Base-by-base conservation (phyloP, 352 stramenopile species). In the Phytophthora pistaciae region DNA sequence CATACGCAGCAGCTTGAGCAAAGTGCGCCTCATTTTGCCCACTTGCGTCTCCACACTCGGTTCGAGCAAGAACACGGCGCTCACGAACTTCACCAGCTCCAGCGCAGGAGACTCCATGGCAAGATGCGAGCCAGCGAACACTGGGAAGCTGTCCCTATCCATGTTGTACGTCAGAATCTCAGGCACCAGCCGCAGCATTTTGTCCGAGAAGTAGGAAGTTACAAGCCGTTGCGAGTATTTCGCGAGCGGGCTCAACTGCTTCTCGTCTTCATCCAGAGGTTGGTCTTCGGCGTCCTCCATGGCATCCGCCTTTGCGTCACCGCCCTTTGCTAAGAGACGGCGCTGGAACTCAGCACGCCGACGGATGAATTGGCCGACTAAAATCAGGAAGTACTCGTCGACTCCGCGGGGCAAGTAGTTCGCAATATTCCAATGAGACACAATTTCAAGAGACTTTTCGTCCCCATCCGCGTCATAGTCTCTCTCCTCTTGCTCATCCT, bases 41-140 rank as follows among this genome's bases (percentile, higher is more conserved):
- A 99, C 90, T 70, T 98, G 90, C 10, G 91, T 80, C 20, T 96
- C 88, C 1, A 99, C 85, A 42, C 91, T 92, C 8, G 87, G 70
- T 74, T 99, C 98, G 14, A 99, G 78, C 44, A 91, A 66, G 48
- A 99, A 88, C 13, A 99, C 88, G 18, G 91, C 83, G 65, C 91
- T 94, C 21, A 99, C 84, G 62, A 93, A 98, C 78, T 99, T 99
- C 36, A 99, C 96, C 54, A 99, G 97, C 76, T 99, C 97, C n/a
- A 99, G 83, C 18, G 97, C 85, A 14, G 97, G 93, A 62, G 95
- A 95, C 27, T 88, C 90, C 53, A 97, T 58, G 5, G 27, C 52
- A 18, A 98, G 77, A 72, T 98, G 83, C 23, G 87, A 97, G 11
- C 92, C 96, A 9, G 92, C 87, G 42, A 96, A 86, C 36, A 91